Evolutionary conservation across 805 yeast genomes (phyloP), one percentile per base, ranked within the genome.

Genomic region (Zygosaccharomyces kombuchaensis): DNA sequence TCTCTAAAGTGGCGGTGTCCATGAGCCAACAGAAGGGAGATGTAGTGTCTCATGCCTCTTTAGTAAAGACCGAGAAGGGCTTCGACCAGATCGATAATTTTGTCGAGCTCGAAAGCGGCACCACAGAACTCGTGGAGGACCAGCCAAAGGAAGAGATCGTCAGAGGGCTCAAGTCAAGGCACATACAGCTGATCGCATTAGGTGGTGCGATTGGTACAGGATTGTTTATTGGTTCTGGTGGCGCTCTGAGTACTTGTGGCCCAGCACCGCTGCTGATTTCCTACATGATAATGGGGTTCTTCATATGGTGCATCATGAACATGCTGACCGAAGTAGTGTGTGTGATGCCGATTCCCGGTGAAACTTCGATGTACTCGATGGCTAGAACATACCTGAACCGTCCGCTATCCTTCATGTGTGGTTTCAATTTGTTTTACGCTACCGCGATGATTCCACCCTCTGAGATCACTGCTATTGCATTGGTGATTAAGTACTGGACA

Each of bases 121-220:
- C 21, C 21, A 19, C 5, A 5, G 21, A 19, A 19, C 21, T 19
- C 12, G 8, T 14, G 2, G 39, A 19, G 10, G 25, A 19, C 13
- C 19, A 13, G 32, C 47, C 34, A 43, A 46, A 17, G 9, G 10
- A 25, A n/a, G 31, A n/a, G n/a, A n/a, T 30, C 27, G 37, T 36
- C 8, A 37, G 46, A 34, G 46, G 55, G 8, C 50, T 51, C 6
- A 50, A 50, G 22, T 36, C 54, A 12, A 45, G 56, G 39, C 57
- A 48, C 27, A 41, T 53, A 13, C 55, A 51, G 21, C 39, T 43
- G 12, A 45, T 40, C 23, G 44, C 45, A 7, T 19, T 45, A 3
- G 48, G 43, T 52, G 87, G 88, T 30, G 77, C 84, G 45, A 84
- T 86, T 55, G 95, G 93, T 53, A 81, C 89, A 14, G 93, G 91